phyloP scores from a whole-genome alignment of 106 monocot species.

The Allium sativum region DNA sequence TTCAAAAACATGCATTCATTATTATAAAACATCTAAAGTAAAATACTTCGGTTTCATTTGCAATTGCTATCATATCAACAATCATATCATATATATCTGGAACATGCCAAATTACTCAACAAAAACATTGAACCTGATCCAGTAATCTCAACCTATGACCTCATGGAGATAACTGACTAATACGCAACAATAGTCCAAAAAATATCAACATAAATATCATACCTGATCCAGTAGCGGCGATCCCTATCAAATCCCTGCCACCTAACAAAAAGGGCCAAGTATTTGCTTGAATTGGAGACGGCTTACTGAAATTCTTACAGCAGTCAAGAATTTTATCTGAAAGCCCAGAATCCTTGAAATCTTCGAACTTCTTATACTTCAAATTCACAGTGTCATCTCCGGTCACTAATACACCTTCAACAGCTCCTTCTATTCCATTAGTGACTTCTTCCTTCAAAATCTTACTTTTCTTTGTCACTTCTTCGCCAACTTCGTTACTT shows the following conservation, averaged over 20 bases:
- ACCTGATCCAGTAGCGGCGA: slow-evolving; percentile 97
- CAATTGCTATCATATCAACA: too few species aligned
- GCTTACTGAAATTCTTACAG: slow-evolving; percentile 67
- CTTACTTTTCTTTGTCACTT: slow-evolving; percentile 3
- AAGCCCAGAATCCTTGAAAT: slow-evolving; percentile 54
- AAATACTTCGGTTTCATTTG: not conserved
- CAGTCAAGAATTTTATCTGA: slow-evolving; percentile 65
- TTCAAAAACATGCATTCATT: not conserved
- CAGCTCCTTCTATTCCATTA: slow-evolving; percentile 2
- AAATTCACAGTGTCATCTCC: slow-evolving; percentile 41
- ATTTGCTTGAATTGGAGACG: slow-evolving; percentile 88
- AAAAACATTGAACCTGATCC: too few species aligned
- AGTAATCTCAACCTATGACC: too few species aligned
- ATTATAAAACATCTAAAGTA: not conserved
- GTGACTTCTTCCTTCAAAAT: not conserved
- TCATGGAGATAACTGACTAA: too few species aligned
- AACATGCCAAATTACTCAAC: too few species aligned
- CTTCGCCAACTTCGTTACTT: slow-evolving; percentile 6
- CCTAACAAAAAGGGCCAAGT: slow-evolving; percentile 88
- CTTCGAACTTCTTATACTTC: slow-evolving; percentile 56
- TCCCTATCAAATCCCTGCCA: slow-evolving; percentile 88
- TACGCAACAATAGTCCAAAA: too few species aligned
- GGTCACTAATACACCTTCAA: slow-evolving; percentile 34
- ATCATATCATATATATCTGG: too few species aligned
- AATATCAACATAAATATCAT: not conserved